These are phyloP conservation scores for Leccinum incarnatum DNA, from an alignment of 768 basidiomycete genomes.

Conservation along the genomic window DNA sequence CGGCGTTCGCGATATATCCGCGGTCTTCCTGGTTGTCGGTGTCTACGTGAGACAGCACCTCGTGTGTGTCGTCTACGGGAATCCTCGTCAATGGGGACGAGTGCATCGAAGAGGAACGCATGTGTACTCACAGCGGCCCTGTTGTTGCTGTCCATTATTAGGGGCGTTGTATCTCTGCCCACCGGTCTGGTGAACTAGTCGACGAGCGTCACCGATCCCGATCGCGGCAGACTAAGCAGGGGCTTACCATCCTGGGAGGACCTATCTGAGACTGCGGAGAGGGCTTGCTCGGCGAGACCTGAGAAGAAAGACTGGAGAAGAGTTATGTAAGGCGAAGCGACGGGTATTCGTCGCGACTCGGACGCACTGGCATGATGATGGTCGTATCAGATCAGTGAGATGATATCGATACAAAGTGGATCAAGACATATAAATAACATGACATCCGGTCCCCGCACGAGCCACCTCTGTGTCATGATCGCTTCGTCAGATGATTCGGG, in stretches of 20 bases:
- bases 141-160: constrained; percentile 37
- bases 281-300: constrained; percentile 67
- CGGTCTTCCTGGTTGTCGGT: constrained; percentile 3
- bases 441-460: neutral
- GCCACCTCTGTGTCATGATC: neutral
- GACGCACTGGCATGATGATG: constrained; percentile 23
- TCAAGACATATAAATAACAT: neutral
- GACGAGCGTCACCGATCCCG: constrained; percentile 2
- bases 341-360: too few species aligned
- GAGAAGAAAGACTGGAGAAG: constrained; percentile 57
- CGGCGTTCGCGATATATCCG: constrained; percentile 14
- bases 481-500: too few species aligned
- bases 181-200: constrained; percentile 53
- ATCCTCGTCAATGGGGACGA: neutral
- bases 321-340: neutral
- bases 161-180: constrained; percentile 63
- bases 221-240: neutral
- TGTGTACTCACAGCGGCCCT: constrained; percentile 23
- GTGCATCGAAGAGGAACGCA: constrained; percentile 3
- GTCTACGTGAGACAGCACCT: constrained; percentile 54
- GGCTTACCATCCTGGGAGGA: constrained; percentile 2
- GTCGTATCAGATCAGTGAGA: constrained; percentile 1
- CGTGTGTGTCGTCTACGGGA: constrained; percentile 56
- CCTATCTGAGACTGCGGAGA: constrained; percentile 38
- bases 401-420: neutral